Evolutionary conservation across 2,329 filamentous ascomycete genomes (phyloP).

Genomic region (Sporothrix brasiliensis): DNA sequence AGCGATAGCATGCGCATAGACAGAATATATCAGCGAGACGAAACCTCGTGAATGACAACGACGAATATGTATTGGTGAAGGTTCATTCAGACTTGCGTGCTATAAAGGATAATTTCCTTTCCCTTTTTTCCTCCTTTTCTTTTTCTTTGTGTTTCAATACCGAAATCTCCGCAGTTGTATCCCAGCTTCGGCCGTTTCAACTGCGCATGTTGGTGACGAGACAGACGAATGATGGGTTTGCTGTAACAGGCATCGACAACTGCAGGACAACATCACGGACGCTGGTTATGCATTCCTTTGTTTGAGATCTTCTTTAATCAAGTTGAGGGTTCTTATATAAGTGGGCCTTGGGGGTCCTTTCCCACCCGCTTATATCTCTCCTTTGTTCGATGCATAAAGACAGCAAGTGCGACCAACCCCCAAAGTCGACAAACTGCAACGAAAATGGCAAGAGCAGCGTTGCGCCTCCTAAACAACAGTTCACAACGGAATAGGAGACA

Average conservation of each 20-base stretch:
- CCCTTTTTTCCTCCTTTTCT: not conserved
- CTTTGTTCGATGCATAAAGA: not conserved
- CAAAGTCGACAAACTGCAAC: not conserved
- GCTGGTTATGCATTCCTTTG: not conserved
- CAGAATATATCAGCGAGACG: slow-evolving; percentile 5
- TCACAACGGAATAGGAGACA: not conserved
- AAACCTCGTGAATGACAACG: not conserved
- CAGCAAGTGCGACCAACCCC: not conserved
- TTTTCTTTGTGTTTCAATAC: not conserved
- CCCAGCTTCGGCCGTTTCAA: not conserved
- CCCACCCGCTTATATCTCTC: not conserved
- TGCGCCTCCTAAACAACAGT: not conserved
- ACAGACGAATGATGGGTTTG: not conserved
- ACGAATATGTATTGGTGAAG: not conserved
- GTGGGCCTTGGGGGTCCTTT: slow-evolving; percentile 1
- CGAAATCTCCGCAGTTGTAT: not conserved
- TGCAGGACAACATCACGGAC: not conserved
- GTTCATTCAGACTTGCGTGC: not conserved
- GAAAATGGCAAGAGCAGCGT: slow-evolving; percentile 3
- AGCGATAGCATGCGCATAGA: slow-evolving; percentile 23
- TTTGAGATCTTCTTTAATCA: no score
- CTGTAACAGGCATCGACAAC: not conserved
- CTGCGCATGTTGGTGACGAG: not conserved
- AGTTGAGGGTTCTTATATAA: slow-evolving; percentile 1
- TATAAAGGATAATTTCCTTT: not conserved